Percentiles rank a stretch among this genome's conserved stretches.
phyloP scores from a whole-genome alignment of 352 stramenopile genomes.

The Achlya hypogyna region DNA sequence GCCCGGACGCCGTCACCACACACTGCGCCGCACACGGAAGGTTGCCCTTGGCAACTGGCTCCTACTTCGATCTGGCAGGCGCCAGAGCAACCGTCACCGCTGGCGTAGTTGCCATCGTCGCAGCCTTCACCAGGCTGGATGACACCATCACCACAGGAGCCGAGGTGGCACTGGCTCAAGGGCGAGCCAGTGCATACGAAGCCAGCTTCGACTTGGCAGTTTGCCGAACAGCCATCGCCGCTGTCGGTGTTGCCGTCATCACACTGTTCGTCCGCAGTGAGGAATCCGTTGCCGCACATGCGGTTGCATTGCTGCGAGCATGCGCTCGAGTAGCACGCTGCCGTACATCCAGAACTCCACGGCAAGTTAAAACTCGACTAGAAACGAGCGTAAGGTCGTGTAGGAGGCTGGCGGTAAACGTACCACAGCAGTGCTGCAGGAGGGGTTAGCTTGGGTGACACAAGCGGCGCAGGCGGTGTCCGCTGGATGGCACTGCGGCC shows the following conservation, averaged over 20 bases:
- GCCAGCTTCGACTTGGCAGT: slow-evolving; percentile 22
- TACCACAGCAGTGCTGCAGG: slow-evolving; percentile 7
- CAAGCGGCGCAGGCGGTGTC: slow-evolving; percentile 5
- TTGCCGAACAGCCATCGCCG: slow-evolving; percentile 23
- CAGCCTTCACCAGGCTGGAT: slow-evolving; percentile 9
- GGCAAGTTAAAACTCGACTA: not conserved
- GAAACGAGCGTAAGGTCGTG: not conserved
- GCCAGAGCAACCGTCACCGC: slow-evolving; percentile 3
- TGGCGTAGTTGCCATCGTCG: slow-evolving; percentile 16
- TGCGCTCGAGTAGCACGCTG: not conserved
- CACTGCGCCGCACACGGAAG: not conserved
- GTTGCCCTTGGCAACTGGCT: not conserved
- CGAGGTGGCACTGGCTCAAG: slow-evolving; percentile 19
- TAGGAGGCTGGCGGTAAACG: not conserved
- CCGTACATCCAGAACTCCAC: slow-evolving; percentile 14
- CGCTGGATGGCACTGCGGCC: slow-evolving; percentile 12
- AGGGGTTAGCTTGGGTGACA: not conserved
- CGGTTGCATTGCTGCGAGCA: slow-evolving; percentile 9
- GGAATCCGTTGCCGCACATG: slow-evolving; percentile 23
- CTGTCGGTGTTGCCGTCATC: slow-evolving; percentile 25
- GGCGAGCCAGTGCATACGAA: slow-evolving; percentile 20
- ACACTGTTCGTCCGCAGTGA: slow-evolving; percentile 23
- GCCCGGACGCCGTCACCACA: slow-evolving; percentile 24
- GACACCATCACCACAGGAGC: slow-evolving; percentile 1
- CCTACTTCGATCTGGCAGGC: slow-evolving; percentile 13